Evolutionary conservation across 129 eudicot genomes (phyloP).

Genomic region (Sambucus nigra): DNA sequence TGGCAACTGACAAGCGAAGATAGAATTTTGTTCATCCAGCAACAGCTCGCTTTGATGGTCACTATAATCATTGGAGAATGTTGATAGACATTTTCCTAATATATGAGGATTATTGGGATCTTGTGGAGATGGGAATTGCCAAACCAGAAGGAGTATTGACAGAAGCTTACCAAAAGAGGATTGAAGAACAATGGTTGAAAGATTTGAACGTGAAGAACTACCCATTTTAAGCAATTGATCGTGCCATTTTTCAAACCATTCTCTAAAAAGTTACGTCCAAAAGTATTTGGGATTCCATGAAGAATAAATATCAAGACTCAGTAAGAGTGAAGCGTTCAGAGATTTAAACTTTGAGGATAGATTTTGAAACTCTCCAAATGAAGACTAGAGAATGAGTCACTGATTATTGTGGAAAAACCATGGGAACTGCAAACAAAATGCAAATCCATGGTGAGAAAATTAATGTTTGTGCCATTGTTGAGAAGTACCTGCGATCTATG

Average conservation of each 20-base stretch:
- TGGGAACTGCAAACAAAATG: too few species aligned
- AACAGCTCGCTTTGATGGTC: too few species aligned
- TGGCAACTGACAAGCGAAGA: too few species aligned
- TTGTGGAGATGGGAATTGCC: neutral
- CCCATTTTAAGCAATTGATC: neutral
- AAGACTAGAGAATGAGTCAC: too few species aligned
- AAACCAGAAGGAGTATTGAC: neutral
- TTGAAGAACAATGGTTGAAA: neutral
- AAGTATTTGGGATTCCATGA: conserved; percentile 4
- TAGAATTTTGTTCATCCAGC: too few species aligned
- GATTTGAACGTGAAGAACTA: neutral
- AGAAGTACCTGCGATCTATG: too few species aligned
- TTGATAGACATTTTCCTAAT: too few species aligned
- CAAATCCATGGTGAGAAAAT: neutral
- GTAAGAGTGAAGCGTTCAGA: too few species aligned
- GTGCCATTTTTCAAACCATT: neutral
- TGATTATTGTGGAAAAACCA: too few species aligned
- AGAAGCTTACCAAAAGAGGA: neutral
- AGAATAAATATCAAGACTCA: conserved; percentile 4
- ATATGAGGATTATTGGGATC: neutral
- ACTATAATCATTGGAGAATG: too few species aligned
- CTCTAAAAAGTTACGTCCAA: neutral
- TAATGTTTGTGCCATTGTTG: neutral
- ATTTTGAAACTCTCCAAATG: too few species aligned
- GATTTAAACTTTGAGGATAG: too few species aligned